Base-by-base conservation (phyloP, 2,329 filamentous ascomycete species). In the Talaromyces marneffei region DNA sequence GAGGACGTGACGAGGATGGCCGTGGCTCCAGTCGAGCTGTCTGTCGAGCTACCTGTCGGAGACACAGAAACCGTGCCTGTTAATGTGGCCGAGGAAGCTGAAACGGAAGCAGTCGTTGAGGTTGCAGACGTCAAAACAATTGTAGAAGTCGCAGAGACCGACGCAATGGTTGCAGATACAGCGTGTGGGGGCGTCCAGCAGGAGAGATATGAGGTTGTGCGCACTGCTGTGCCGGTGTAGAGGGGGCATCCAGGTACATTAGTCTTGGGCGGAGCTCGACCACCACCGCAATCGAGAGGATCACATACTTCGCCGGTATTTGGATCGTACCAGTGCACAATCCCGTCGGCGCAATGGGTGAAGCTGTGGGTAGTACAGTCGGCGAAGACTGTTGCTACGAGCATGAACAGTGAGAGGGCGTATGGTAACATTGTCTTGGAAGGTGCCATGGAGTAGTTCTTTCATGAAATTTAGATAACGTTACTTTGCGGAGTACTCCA, bases 221-320 rank as follows among this genome's bases (percentile, higher is more conserved):
- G 53, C 9, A 60, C 53, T 39, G 61, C 57, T 14, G 64, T 65
- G 35, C 65, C 65, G 0, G 33, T 59, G 42, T 66, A 66, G 14
- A 40, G 23, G 37, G 63, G 42, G n/a, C 65, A 66, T 23, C 64
- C 59, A 39, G 65, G 64, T 39, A 63, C 59, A 27, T 63, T 52
- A 12, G 35, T 53, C 33, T 63, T 66, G 1, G 48, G 23, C 2
- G 65, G 64, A 53, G 64, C 64, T 31, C 60, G 62, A 18, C 60
- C 66, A 44, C 66, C 66, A 27, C 66, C 66, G 42, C 66, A 68
- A 57, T 68, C 63, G 23, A 67, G 59, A 5, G 62, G 62, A 48
- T 68, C 66, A 59, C 66, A 67, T 37, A 67, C 60, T 56, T 65
- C 65, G 42, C 66, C 66, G 1, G 62, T 68, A 14, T 37, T 37